Base-by-base conservation (phyloP, 164 flowering plant genomes). In the Euptelea pleiosperma region DNA sequence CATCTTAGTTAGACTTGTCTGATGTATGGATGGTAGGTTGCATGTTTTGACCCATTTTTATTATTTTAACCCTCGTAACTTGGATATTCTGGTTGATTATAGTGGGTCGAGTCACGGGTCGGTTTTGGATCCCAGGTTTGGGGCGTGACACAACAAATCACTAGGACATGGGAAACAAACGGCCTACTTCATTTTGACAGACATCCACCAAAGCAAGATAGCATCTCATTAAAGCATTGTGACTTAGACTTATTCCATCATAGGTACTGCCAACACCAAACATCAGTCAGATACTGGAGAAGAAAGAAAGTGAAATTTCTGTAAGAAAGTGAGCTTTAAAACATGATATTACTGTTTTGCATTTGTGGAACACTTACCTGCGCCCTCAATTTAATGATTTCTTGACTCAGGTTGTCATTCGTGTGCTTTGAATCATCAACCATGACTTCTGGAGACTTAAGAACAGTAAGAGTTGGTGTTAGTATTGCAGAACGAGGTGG, bases 351-450 rank as follows among this genome's bases (percentile, higher is more conserved):
- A n/a, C n/a, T n/a, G 6, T 46, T 7, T 25, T 33, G 16, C 41
- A 41, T 30, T 29, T 22, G 30, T 11, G 28, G 52, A 63, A 28
- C 33, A 65, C 26, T 39, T 66, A 89, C 98, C 91, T 85, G 93
- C 60, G 78, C 76, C 72, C 73, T 79, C 64, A 92, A 63, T 30
- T 41, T 56, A 14, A 65, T 40, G 35, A 85, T 75, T 62, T 92
- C 96, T 73, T 78, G 80, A 69, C 50, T 78, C 41, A 77, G 58
- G 60, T 18, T 70, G 45, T 68, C 84, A 71, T 75, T 79, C 39
- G 25, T 47, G 36, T 65, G 74, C 69, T 70, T 73, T 54, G 85
- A 58, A 56, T 75, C 75, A 56, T 74, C 71, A 19, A 28, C 21
- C 45, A 44, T 53, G 6, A 69, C 71, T 63, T 69, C 80, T 64